Evolutionary conservation across 2,329 filamentous ascomycete species (phyloP).

Genomic region (Achaetomium macrosporum): DNA sequence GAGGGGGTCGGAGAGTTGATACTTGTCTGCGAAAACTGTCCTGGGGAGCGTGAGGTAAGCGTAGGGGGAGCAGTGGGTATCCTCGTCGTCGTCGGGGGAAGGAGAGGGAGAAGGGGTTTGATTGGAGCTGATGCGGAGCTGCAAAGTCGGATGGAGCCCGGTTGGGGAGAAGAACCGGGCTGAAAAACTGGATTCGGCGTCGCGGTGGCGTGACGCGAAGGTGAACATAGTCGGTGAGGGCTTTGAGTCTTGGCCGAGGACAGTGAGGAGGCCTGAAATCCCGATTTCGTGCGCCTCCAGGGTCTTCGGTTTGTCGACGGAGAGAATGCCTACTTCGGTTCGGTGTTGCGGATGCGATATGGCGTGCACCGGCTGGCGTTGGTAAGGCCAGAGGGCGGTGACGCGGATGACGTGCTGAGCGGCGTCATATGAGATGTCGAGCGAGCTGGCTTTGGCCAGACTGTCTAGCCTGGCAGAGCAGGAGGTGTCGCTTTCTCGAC

Average conservation of each 20-base stretch:
- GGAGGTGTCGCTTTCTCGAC: constrained; percentile 36
- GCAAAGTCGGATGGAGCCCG: constrained; percentile 77
- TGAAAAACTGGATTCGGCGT: constrained; percentile 52
- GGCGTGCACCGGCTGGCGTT: constrained; percentile 36
- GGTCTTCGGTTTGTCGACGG: constrained; percentile 52
- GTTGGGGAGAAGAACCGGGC: constrained; percentile 63
- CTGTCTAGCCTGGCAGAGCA: constrained; percentile 46
- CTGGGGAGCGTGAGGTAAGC: constrained; percentile 79
- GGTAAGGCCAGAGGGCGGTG: constrained; percentile 57
- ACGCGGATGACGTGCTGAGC: constrained; percentile 60
- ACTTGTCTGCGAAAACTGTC: constrained; percentile 76
- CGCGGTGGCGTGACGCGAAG: constrained; percentile 71
- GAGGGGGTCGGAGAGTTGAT: constrained; percentile 70
- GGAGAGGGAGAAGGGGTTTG: constrained; percentile 37
- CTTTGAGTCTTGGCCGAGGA: constrained; percentile 67
- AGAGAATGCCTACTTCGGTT: constrained; percentile 77
- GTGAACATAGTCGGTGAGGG: constrained; percentile 75
- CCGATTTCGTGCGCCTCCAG: constrained; percentile 68
- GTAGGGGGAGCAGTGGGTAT: constrained; percentile 63
- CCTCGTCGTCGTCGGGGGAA: constrained; percentile 27
- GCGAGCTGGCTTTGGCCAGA: constrained; percentile 48
- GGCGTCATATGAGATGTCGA: constrained; percentile 74
- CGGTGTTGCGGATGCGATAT: constrained; percentile 43
- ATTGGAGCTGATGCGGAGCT: constrained; percentile 55
- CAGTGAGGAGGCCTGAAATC: constrained; percentile 70